Conservation (phyloP, 345 rosid species). For the Eucalyptus coolabah region DNA sequence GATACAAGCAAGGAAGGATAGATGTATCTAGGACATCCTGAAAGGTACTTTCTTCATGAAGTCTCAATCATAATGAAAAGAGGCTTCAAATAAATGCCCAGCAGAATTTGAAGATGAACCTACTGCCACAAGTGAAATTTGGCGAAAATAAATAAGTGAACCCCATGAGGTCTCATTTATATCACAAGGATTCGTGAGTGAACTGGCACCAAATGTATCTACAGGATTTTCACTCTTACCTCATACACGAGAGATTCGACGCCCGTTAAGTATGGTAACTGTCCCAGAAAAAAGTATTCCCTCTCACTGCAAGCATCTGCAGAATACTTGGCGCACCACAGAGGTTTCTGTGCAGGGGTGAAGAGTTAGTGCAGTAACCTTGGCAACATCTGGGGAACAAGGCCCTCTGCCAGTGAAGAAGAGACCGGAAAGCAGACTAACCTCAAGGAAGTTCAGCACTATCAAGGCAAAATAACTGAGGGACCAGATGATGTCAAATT, state of each 20-base stretch:
- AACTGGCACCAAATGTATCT: not conserved
- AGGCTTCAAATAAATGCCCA: not conserved
- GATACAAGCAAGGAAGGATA: not conserved
- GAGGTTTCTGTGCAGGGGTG: slow-evolving; percentile 53
- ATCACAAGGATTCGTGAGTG: not conserved
- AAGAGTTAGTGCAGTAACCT: not conserved
- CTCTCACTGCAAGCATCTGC: slow-evolving; percentile 58
- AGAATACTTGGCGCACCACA: slow-evolving; percentile 55
- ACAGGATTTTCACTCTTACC: slow-evolving; percentile 18
- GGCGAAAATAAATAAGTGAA: not conserved
- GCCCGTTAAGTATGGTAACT: slow-evolving; percentile 80
- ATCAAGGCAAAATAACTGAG: slow-evolving; percentile 76
- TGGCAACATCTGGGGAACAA: not conserved
- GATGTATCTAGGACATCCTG: not conserved
- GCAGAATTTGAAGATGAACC: not conserved
- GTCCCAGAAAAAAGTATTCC: slow-evolving; percentile 72
- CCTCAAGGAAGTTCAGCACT: slow-evolving; percentile 80
- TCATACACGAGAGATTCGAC: slow-evolving; percentile 60
- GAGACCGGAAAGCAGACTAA: not conserved
- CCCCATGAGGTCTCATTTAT: not conserved
- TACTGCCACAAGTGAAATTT: not conserved
- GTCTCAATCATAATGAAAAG: not conserved
- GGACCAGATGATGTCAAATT: slow-evolving; percentile 67
- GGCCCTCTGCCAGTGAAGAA: not conserved
- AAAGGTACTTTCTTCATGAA: not conserved